Evolutionary conservation across 441 rosid species (phyloP), one percentile per base, ranked within the genome.

Genomic region (Hypseocharis bilobata): DNA sequence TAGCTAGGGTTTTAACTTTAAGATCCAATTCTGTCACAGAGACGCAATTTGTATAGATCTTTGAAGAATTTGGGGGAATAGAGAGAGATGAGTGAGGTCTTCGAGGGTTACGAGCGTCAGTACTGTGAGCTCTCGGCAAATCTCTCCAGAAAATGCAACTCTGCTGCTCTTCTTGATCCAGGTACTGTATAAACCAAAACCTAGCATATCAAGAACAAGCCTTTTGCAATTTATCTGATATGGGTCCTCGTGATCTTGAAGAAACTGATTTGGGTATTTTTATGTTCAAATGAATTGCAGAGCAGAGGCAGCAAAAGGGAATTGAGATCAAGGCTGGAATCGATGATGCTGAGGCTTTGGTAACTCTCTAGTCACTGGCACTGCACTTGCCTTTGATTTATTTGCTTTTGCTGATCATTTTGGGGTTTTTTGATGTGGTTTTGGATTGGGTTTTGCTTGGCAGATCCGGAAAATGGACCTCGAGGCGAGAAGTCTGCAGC

Each of bases 331-430:
- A 78, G 72, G 82, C 88, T 61, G 91, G 93, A 65, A 36, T 92
- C 17, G 96, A 89, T 62, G 96, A 89, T 45, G 93, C 93, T 68
- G 96, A 92, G 72, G 85, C 73, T 64, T 70, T 92, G 90, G 98
- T 92, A 81, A 5, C 16, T 59, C 61, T 32, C 26, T 62, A 32
- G 10, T 30, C 22, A 45, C 55, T 2, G 19, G 11, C 23, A 22
- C 25, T 51, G 42, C 70, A 44, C n/a, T n/a, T 52, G 13, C 17
- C 11, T 55, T 30, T 17, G 22, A 42, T 62, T 62, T 54, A n/a
- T 57, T 16, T 23, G 47, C n/a, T n/a, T n/a, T n/a, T 55, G 4
- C 40, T 11, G 29, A 22, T 10, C 14, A 8, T 3, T 25, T 38
- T 52, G 6, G 4, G 20, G 22, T 3, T 55, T 71, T 60, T 5